Conservation (phyloP, 2,329 filamentous ascomycete species). For the Trichoderma asperellum region DNA sequence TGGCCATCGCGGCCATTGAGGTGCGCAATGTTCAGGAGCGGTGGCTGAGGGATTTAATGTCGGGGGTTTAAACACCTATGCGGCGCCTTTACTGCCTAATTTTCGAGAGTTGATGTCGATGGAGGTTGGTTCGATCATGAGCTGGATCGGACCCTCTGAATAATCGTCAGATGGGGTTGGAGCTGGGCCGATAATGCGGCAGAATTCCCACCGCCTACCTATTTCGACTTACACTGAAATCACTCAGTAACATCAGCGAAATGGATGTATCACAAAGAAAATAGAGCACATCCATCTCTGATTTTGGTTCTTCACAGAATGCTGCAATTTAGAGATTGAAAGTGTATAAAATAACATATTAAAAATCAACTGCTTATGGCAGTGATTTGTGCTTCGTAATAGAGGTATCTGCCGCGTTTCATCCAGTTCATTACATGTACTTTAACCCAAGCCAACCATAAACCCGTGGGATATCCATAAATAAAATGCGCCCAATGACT, state of each 20-base stretch:
- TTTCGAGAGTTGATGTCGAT: neutral
- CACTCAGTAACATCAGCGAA: neutral
- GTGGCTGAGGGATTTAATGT: neutral
- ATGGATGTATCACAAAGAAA: neutral
- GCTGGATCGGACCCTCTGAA: slow-evolving; percentile 13
- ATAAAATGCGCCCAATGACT: slow-evolving; percentile 18
- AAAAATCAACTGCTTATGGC: neutral
- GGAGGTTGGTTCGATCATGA: slow-evolving; percentile 5
- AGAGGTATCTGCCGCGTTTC: slow-evolving; percentile 19
- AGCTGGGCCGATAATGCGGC: slow-evolving; percentile 1
- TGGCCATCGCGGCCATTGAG: slow-evolving; percentile 40
- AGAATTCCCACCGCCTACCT: slow-evolving; percentile 31
- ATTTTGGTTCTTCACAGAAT: neutral
- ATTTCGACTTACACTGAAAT: slow-evolving; percentile 12
- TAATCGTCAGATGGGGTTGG: slow-evolving; percentile 23
- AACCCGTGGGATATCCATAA: slow-evolving; percentile 23
- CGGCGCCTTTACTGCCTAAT: neutral
- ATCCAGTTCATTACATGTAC: slow-evolving; percentile 12
- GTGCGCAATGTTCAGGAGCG: neutral
- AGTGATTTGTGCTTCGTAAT: slow-evolving; percentile 12
- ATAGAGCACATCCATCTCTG: too few species aligned
- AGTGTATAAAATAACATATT: neutral
- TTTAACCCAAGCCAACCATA: slow-evolving; percentile 1
- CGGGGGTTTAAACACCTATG: neutral
- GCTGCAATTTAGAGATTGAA: neutral